A percentile compares a stretch with the other conserved stretches of the same genome.
These are phyloP conservation scores for Fusarium temperatum DNA, from an alignment of 2,329 filamentous ascomycete species.

Conservation along the genomic window DNA sequence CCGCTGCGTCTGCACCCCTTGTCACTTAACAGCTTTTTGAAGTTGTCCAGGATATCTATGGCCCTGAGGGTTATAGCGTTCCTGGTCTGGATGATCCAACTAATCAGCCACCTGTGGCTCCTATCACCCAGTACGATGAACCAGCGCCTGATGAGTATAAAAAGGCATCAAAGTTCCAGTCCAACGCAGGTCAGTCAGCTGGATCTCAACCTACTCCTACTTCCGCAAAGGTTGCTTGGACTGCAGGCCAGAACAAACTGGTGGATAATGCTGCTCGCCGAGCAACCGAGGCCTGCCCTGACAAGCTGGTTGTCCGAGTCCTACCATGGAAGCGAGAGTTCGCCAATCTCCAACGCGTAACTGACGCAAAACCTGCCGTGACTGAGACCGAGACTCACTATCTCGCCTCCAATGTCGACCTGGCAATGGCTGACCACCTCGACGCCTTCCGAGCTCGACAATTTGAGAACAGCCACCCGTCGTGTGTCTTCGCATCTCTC, in stretches of 20 bases:
- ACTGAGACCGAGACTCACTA: background rate
- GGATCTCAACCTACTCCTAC: background rate
- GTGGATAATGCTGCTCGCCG: background rate
- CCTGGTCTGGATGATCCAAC: background rate
- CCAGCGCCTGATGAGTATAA: background rate
- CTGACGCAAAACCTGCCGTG: background rate
- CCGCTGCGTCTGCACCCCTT: too few relatives aligned
- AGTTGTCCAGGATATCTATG: too few relatives aligned
- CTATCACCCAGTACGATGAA: background rate
- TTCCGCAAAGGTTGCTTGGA: background rate
- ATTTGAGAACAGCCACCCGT: background rate
- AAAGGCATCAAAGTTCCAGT: background rate
- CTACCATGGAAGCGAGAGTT: background rate
- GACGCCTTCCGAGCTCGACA: background rate
- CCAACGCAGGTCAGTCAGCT: background rate
- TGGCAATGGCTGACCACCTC: background rate
- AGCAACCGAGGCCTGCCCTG: background rate
- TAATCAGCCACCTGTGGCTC: background rate
- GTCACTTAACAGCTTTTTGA: too few relatives aligned
- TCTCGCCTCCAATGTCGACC: background rate
- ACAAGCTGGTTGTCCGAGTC: background rate
- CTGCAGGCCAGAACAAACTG: background rate
- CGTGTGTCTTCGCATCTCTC: background rate
- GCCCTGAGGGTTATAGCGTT: background rate
- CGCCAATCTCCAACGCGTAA: background rate